phyloP scores from a whole-genome alignment of 176 grass and related monocot species.

The Hyparrhenia diplandra region DNA sequence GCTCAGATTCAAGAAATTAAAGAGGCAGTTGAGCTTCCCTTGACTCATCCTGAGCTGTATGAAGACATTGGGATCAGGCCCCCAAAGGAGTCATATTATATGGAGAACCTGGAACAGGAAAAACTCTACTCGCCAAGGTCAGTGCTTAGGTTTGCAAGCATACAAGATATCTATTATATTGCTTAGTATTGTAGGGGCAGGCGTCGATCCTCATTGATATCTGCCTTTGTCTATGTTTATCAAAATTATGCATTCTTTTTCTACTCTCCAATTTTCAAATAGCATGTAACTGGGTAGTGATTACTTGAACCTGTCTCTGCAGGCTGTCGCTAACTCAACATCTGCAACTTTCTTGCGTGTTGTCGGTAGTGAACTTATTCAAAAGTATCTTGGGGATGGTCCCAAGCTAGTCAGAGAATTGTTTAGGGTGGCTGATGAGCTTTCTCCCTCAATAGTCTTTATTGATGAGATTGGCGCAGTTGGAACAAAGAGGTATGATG shows the following conservation, averaged over 20 bases:
- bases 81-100: constrained; percentile 86
- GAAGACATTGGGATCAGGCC: constrained; percentile 92
- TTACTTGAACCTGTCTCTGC: constrained; percentile 13
- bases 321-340: constrained; percentile 91
- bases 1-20: constrained; percentile 97
- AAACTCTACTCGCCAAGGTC: constrained; percentile 90
- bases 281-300: background rate
- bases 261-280: background rate
- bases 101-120: constrained; percentile 83
- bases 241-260: background rate
- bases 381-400: constrained; percentile 88
- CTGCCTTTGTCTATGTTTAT: background rate
- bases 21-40: constrained; percentile 82
- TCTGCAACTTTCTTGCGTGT: constrained; percentile 89
- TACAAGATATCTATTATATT: background rate
- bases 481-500: constrained; percentile 94
- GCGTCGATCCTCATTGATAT: background rate
- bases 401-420: constrained; percentile 87
- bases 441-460: constrained; percentile 86
- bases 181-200: background rate
- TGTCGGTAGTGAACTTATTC: constrained; percentile 86
- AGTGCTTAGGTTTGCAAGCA: background rate
- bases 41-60: constrained; percentile 91
- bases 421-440: constrained; percentile 81
- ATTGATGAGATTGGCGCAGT: constrained; percentile 90